These are phyloP conservation scores for Xylaria multiplex DNA, from an alignment of 2,329 filamentous ascomycete genomes.

Conservation along the genomic window DNA sequence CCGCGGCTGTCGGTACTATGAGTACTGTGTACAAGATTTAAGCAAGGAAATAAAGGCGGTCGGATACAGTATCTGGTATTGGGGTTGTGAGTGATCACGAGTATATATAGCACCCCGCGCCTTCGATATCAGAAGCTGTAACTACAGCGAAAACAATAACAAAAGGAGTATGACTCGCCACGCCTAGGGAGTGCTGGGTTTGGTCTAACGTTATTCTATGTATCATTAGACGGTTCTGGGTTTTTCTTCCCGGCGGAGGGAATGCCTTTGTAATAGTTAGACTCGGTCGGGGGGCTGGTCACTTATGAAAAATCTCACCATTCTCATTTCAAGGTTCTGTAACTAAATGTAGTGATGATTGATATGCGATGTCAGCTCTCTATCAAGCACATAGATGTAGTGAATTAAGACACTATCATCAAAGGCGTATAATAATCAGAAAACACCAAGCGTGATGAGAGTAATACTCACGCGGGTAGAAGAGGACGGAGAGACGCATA, in stretches of 20 bases:
- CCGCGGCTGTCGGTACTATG: neutral
- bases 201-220: conserved; percentile 15
- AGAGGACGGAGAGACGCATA: no score
- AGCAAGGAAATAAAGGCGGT: no score
- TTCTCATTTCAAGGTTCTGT: neutral
- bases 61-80: neutral
- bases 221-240: conserved; percentile 23
- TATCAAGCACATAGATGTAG: no score
- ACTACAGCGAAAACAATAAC: conserved; percentile 5
- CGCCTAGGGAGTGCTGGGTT: neutral
- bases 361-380: neutral
- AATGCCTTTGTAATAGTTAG: conserved; percentile 23
- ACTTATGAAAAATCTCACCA: conserved; percentile 10
- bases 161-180: conserved; percentile 2
- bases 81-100: neutral
- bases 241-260: neutral
- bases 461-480: no score
- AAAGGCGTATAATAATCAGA: no score
- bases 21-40: neutral
- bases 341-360: neutral
- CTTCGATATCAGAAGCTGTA: neutral
- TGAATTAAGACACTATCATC: no score
- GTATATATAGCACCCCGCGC: neutral
- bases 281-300: neutral
- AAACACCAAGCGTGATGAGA: no score